Conservation (phyloP, 768 basidiomycete genomes). For the Lentinus brumalis region DNA sequence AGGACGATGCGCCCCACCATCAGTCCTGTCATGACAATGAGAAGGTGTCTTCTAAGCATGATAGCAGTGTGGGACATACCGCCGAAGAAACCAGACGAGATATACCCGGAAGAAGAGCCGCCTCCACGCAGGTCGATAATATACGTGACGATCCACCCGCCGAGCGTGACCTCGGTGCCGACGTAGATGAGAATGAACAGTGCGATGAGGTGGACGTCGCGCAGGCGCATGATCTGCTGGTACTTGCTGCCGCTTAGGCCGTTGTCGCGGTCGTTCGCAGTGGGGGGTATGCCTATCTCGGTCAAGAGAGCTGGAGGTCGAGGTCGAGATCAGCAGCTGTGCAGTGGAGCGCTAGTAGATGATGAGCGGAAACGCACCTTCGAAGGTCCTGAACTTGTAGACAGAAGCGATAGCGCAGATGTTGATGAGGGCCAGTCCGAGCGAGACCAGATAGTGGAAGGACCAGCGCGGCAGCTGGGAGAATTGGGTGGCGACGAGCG, state of each 20-base stretch:
- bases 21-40: conserved; percentile 36
- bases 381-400: conserved; percentile 62
- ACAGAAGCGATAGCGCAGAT: conserved; percentile 60
- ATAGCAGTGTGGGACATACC: conserved; percentile 22
- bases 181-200: conserved; percentile 47
- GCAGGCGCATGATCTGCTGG: conserved; percentile 45
- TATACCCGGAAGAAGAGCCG: conserved; percentile 49
- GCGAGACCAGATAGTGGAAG: conserved; percentile 73
- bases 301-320: conserved; percentile 48
- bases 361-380: not conserved
- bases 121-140: conserved; percentile 47
- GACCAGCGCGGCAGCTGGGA: conserved; percentile 68
- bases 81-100: conserved; percentile 52
- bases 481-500: conserved; percentile 84
- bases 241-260: conserved; percentile 41
- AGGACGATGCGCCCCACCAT: conserved; percentile 54
- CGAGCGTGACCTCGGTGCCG: conserved; percentile 39
- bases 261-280: conserved; percentile 31
- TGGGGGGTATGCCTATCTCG: conserved; percentile 50
- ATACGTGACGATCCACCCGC: conserved; percentile 60
- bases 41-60: not conserved
- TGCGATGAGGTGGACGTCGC: conserved; percentile 43
- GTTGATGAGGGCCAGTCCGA: conserved; percentile 64
- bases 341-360: not conserved
- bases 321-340: too few species aligned